A percentile compares a stretch with the other conserved stretches of the same genome.
phyloP scores from a whole-genome alignment of 1,284 basidiomycete species.

The Cryptococcus sp. region DNA sequence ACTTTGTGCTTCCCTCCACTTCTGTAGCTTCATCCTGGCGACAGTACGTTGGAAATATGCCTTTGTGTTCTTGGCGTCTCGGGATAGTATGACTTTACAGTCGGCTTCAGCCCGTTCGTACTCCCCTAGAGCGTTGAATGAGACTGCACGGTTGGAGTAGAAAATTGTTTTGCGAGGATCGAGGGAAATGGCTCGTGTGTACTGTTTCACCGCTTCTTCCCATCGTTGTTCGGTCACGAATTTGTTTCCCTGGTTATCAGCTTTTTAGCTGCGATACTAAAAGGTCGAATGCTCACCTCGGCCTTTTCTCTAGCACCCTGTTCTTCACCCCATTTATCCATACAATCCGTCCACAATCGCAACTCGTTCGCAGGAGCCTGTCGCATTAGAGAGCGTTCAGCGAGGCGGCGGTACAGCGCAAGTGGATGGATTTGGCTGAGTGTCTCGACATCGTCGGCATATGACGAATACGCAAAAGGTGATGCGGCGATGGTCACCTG shows the following conservation, averaged over 20 bases:
- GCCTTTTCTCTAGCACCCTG: constrained; percentile 45
- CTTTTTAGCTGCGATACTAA: not conserved
- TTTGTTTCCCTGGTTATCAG: constrained; percentile 38
- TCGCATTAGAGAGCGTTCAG: constrained; percentile 31
- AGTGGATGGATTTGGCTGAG: constrained; percentile 43
- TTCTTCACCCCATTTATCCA: constrained; percentile 49
- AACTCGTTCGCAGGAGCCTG: not conserved
- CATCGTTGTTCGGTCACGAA: constrained; percentile 34
- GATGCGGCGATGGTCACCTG: constrained; percentile 39
- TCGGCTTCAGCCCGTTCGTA: constrained; percentile 43
- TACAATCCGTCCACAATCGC: constrained; percentile 44
- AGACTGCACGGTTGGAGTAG: constrained; percentile 48
- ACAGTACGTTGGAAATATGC: constrained; percentile 46
- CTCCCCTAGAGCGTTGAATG: constrained; percentile 41
- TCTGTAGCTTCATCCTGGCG: constrained; percentile 37
- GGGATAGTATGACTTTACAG: constrained; percentile 39
- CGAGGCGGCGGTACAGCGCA: constrained; percentile 44
- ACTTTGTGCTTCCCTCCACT: constrained; percentile 42
- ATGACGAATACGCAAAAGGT: constrained; percentile 44
- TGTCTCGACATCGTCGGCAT: constrained; percentile 38
- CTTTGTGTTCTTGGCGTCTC: constrained; percentile 46
- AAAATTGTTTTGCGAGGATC: constrained; percentile 49
- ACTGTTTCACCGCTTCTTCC: constrained; percentile 37
- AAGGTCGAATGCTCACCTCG: constrained; percentile 17
- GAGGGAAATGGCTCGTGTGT: constrained; percentile 47